Conservation (phyloP, 148 eudicot genomes). For the Oxyria digyna region DNA sequence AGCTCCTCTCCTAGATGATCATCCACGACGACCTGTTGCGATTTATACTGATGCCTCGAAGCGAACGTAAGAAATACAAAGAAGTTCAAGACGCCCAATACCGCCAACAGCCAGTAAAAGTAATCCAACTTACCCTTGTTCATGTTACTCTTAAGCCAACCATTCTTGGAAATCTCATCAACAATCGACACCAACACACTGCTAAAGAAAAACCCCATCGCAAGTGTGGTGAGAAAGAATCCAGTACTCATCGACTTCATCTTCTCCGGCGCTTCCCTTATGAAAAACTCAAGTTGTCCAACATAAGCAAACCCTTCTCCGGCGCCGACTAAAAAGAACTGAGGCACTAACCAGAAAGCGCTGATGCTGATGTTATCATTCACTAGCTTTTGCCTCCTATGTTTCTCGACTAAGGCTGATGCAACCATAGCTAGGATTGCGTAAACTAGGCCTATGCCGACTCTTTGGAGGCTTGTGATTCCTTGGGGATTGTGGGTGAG, state of each 20-base stretch:
- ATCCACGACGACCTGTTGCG: slow-evolving; percentile 12
- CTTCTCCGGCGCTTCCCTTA: slow-evolving; percentile 90
- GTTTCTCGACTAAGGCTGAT: slow-evolving; percentile 59
- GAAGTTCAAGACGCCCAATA: slow-evolving; percentile 35
- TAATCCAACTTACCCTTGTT: slow-evolving; percentile 34
- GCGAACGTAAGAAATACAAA: slow-evolving; percentile 30
- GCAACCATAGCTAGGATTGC: slow-evolving; percentile 59
- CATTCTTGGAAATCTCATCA: slow-evolving; percentile 22
- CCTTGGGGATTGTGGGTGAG: slow-evolving; percentile 58
- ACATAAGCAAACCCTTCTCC: slow-evolving; percentile 97
- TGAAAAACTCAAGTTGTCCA: slow-evolving; percentile 95
- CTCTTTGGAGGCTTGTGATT: slow-evolving; percentile 66
- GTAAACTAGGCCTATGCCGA: slow-evolving; percentile 63
- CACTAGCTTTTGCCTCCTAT: slow-evolving; percentile 27
- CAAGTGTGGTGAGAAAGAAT: slow-evolving; percentile 36
- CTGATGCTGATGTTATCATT: slow-evolving; percentile 20
- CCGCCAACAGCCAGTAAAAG: slow-evolving; percentile 54
- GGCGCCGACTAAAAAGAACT: slow-evolving; percentile 86
- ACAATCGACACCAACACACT: slow-evolving; percentile 43
- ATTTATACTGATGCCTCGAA: slow-evolving; percentile 45
- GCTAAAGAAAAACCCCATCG: slow-evolving; percentile 53
- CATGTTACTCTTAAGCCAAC: slow-evolving; percentile 46
- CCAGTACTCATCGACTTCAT: slow-evolving; percentile 99
- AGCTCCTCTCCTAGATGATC: slow-evolving; percentile 18
- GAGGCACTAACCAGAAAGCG: slow-evolving; percentile 94